Percentiles rank a stretch among this genome's conserved stretches.
phyloP scores from a whole-genome alignment of 208 protist species.

The Leishmania tropica region DNA sequence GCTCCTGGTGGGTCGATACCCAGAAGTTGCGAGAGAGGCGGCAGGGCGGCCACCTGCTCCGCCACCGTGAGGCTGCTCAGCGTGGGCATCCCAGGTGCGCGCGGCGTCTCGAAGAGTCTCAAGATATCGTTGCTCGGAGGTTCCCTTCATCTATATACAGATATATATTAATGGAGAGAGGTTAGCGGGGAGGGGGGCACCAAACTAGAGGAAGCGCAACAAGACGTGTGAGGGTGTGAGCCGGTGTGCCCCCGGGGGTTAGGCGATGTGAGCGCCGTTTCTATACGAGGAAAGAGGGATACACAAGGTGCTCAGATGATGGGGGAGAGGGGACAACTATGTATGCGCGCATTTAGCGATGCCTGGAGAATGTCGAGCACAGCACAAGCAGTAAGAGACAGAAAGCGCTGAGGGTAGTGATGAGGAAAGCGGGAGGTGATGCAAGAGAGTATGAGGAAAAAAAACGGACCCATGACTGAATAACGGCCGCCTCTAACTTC shows the following conservation, averaged over 20 bases:
- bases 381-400: neutral
- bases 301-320: neutral
- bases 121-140: neutral
- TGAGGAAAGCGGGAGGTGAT: neutral
- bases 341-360: neutral
- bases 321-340: neutral
- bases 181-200: neutral
- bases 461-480: neutral
- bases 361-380: neutral
- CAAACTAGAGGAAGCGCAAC: neutral
- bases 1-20: slow-evolving; percentile 8
- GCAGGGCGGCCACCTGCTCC: slow-evolving; percentile 40
- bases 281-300: neutral
- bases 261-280: neutral
- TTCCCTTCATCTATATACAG: neutral
- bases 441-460: neutral
- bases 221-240: neutral
- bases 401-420: neutral
- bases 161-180: too few relatives aligned
- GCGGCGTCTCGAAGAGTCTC: neutral
- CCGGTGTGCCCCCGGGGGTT: neutral
- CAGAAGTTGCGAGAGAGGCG: slow-evolving; percentile 34
- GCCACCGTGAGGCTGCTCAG: slow-evolving; percentile 28
- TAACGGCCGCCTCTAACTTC: neutral
- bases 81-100: neutral